phyloP scores from a whole-genome alignment of 768 basidiomycete species.

The Lentinula sp. region DNA sequence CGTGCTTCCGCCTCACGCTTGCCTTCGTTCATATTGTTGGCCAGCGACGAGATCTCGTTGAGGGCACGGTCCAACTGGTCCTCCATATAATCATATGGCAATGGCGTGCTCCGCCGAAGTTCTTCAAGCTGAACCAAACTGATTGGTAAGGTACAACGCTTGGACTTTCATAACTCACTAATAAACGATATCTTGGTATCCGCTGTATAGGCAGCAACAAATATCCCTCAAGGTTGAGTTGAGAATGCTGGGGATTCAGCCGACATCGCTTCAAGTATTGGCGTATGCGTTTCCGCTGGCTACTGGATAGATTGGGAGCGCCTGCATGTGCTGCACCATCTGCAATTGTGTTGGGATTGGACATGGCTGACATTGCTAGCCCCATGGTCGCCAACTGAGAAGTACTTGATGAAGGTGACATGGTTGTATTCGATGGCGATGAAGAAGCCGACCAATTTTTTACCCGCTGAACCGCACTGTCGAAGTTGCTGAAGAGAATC shows the following conservation, averaged over 20 bases:
- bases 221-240: constrained; percentile 92
- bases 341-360: constrained; percentile 34
- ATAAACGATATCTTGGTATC: constrained; percentile 91
- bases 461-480: constrained; percentile 84
- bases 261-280: constrained; percentile 87
- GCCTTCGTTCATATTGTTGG: constrained; percentile 96
- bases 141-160: neutral
- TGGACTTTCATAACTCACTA: constrained; percentile 49
- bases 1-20: constrained; percentile 94
- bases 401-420: constrained; percentile 57
- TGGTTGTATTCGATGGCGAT: constrained; percentile 25
- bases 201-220: constrained; percentile 92
- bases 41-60: constrained; percentile 80
- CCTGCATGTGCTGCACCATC: constrained; percentile 36
- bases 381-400: constrained; percentile 61
- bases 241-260: constrained; percentile 84
- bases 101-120: constrained; percentile 79
- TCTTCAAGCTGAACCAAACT: constrained; percentile 64
- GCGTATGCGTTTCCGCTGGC: constrained; percentile 86
- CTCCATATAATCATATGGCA: constrained; percentile 64
- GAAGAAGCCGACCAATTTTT: constrained; percentile 74
- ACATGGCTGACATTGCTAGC: constrained; percentile 46
- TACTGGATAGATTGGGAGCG: constrained; percentile 56
- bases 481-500: constrained; percentile 69
- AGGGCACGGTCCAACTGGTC: constrained; percentile 84